A percentile compares a stretch with the other conserved stretches of the same genome.
phyloP scores from a whole-genome alignment of 192 early-diverging fungal genomes.

The Coemansia sp. region DNA sequence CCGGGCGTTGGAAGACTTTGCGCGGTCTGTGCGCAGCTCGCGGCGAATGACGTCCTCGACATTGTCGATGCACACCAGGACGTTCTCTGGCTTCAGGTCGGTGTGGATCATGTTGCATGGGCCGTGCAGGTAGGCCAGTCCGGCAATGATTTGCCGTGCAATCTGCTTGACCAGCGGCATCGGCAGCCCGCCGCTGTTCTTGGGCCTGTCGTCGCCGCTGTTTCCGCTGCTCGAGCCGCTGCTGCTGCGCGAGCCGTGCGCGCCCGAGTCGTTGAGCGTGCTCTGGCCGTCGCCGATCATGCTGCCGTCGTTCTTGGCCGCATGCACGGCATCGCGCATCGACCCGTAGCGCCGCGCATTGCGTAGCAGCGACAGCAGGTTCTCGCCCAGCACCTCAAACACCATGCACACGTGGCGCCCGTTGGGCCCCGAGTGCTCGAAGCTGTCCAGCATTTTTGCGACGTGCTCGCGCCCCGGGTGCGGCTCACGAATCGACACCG shows the following conservation, averaged over 20 bases:
- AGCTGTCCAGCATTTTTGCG: constrained; percentile 88
- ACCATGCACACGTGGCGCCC: constrained; percentile 95
- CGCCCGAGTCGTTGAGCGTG: neutral
- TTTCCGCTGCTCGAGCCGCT: constrained; percentile 3
- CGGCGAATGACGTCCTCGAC: constrained; percentile 72
- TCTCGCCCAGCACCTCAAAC: constrained; percentile 96
- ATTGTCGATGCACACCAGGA: constrained; percentile 86
- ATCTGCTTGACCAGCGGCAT: constrained; percentile 85
- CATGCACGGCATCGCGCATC: constrained; percentile 23
- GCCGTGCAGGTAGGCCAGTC: constrained; percentile 90
- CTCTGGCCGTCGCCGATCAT: constrained; percentile 17
- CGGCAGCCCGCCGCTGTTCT: constrained; percentile 67
- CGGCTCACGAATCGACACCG: constrained; percentile 52
- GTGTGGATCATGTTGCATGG: constrained; percentile 97
- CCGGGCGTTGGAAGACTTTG: neutral
- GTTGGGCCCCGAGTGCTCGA: constrained; percentile 83
- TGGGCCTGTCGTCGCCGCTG: constrained; percentile 16
- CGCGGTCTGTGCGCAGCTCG: constrained; percentile 31
- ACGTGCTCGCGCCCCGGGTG: constrained; percentile 56
- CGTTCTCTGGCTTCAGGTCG: constrained; percentile 97
- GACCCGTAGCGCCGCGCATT: constrained; percentile 44
- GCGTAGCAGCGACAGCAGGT: constrained; percentile 84
- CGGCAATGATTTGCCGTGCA: constrained; percentile 83
- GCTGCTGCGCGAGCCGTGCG: neutral
- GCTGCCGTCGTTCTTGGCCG: constrained; percentile 16